Percentiles rank a stretch among this genome's conserved stretches.
These are phyloP conservation scores for Hypericum perforatum DNA, from an alignment of 345 rosid genomes.

Conservation along the genomic window DNA sequence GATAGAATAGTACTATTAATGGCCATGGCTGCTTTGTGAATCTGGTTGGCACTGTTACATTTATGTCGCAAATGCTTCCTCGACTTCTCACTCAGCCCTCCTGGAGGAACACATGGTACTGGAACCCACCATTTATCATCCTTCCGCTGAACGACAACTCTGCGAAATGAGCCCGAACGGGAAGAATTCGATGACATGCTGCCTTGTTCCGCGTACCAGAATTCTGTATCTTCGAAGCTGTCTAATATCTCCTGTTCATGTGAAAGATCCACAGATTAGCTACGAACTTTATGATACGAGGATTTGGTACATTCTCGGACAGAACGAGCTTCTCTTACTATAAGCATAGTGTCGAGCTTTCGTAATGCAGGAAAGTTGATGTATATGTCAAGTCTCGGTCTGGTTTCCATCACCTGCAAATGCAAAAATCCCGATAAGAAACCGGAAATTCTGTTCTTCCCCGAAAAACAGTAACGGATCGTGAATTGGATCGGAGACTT, in stretches of 20 bases:
- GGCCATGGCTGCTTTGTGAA: slow-evolving; percentile 95
- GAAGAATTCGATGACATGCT: slow-evolving; percentile 61
- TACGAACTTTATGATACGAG: background rate
- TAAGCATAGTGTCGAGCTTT: slow-evolving; percentile 78
- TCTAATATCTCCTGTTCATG: slow-evolving; percentile 73
- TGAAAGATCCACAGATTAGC: background rate
- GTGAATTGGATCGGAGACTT: background rate
- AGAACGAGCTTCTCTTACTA: slow-evolving; percentile 34
- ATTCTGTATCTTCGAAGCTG: slow-evolving; percentile 62
- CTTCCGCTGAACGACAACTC: slow-evolving; percentile 53
- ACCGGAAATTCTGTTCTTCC: too few species aligned
- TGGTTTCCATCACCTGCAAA: slow-evolving; percentile 63
- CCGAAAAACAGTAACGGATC: background rate
- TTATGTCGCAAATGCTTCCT: slow-evolving; percentile 58
- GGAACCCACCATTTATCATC: slow-evolving; percentile 99
- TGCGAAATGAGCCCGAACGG: slow-evolving; percentile 61
- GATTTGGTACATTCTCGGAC: background rate
- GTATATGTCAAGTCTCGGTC: slow-evolving; percentile 61
- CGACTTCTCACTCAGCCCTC: slow-evolving; percentile 70
- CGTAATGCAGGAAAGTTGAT: slow-evolving; percentile 79
- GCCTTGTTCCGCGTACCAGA: slow-evolving; percentile 93
- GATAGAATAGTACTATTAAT: slow-evolving; percentile 70
- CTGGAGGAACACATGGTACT: slow-evolving; percentile 66
- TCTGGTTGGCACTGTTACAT: slow-evolving; percentile 67
- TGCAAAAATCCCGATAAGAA: background rate